Percentiles rank a stretch among this genome's conserved stretches.
Conservation (phyloP, 139 green algal species). For the Coelastrella sp. region DNA sequence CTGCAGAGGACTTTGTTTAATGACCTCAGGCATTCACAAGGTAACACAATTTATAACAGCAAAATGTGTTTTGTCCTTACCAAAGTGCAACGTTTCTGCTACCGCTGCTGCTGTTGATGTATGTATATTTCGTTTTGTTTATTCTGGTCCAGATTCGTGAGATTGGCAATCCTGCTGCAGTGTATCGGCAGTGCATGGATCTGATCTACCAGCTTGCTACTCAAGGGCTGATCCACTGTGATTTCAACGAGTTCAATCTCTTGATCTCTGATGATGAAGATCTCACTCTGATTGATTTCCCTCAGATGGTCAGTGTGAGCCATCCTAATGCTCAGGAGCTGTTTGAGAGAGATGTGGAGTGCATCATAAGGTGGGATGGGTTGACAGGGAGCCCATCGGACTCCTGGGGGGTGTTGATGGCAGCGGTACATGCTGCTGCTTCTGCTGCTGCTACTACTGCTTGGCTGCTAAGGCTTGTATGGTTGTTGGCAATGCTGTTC, state of each 20-base stretch:
- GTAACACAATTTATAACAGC: background rate
- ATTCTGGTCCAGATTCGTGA: slow-evolving; percentile 81
- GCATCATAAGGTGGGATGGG: slow-evolving; percentile 73
- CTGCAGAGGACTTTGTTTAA: no score
- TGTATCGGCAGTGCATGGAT: slow-evolving; percentile 85
- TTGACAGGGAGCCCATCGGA: no score
- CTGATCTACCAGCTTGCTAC: slow-evolving; percentile 81
- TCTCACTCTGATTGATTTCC: slow-evolving; percentile 96
- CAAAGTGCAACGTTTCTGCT: background rate
- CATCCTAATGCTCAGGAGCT: slow-evolving; percentile 94
- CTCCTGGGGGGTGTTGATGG: no score
- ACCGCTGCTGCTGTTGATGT: slow-evolving; percentile 17
- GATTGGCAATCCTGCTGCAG: slow-evolving; percentile 68
- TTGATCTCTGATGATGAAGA: slow-evolving; percentile 75
- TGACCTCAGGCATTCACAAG: background rate
- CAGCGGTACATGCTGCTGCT: no score
- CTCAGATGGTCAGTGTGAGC: slow-evolving; percentile 95
- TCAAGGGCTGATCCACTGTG: slow-evolving; percentile 96
- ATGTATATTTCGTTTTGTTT: no score
- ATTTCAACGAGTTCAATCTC: slow-evolving; percentile 99
- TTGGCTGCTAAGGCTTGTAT: no score
- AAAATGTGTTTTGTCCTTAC: background rate
- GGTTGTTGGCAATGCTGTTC: no score
- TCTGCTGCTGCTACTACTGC: no score
- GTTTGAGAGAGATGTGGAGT: slow-evolving; percentile 95